Evolutionary conservation across 352 stramenopile species (phyloP).

Genomic region (Phytophthora citrophthora): DNA sequence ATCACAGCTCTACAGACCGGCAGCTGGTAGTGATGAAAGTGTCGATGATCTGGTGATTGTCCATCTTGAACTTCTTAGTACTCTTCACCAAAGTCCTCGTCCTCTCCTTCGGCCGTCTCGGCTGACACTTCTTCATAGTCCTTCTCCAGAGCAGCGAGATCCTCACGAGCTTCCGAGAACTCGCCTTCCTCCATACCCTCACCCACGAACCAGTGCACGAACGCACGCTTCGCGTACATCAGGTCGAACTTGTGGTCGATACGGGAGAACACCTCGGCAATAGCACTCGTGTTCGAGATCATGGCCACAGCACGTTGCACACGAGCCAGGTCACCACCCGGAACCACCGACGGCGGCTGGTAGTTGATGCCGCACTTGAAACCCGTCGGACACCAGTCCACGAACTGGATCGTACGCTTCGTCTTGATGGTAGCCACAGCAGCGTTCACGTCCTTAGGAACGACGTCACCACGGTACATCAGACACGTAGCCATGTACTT

Average conservation of each 20-base stretch:
- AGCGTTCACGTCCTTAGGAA: conserved; percentile 94
- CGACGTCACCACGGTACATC: conserved; percentile 97
- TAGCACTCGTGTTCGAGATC: conserved; percentile 98
- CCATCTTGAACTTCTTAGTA: conserved; percentile 53
- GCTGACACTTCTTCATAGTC: conserved; percentile 99
- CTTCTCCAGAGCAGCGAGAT: conserved; percentile 98
- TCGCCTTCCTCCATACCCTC: conserved; percentile 15
- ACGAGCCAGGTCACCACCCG: conserved; percentile 94
- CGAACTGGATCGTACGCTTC: conserved; percentile 95
- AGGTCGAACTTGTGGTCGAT: conserved; percentile 99
- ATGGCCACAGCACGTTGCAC: conserved; percentile 97
- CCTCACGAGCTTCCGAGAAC: conserved; percentile 34
- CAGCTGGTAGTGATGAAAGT: conserved; percentile 14
- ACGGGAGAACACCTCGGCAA: conserved; percentile 96
- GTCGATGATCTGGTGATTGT: neutral
- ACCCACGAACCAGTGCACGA: conserved; percentile 15
- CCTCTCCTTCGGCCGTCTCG: conserved; percentile 95
- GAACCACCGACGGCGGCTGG: conserved; percentile 94
- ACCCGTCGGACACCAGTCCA: conserved; percentile 93
- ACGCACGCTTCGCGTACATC: conserved; percentile 87
- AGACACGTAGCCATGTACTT: conserved; percentile 99
- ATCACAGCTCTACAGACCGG: conserved; percentile 24
- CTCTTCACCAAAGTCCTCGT: conserved; percentile 92
- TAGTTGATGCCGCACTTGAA: conserved; percentile 97
- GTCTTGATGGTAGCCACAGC: conserved; percentile 98